Evolutionary conservation across 352 stramenopile species (phyloP).

Genomic region (Phytophthora pistaciae): DNA sequence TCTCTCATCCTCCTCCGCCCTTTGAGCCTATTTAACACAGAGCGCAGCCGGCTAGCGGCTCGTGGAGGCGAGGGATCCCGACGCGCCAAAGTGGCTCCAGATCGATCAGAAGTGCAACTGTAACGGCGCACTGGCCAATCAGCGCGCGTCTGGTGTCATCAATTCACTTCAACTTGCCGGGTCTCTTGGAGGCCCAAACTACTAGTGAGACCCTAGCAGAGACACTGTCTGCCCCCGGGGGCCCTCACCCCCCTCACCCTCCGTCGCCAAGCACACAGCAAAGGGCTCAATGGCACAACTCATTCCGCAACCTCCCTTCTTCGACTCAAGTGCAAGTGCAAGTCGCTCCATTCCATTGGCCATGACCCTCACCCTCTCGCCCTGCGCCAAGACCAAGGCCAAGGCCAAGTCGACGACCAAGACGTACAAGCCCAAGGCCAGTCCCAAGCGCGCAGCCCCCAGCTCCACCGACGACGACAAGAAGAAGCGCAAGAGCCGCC

Average conservation of each 20-base stretch:
- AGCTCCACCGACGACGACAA: slow-evolving; percentile 1
- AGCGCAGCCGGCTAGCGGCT: background rate
- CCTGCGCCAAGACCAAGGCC: background rate
- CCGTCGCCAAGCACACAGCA: too few relatives aligned
- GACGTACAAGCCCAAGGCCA: background rate
- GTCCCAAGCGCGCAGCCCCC: slow-evolving; percentile 15
- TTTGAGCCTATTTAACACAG: slow-evolving; percentile 28
- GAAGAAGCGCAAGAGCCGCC: slow-evolving; percentile 54
- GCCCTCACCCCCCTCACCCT: too few relatives aligned
- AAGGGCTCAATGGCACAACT: slow-evolving; percentile 1
- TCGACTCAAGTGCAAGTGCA: slow-evolving; percentile 11
- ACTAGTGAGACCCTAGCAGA: slow-evolving; percentile 37
- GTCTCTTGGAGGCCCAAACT: slow-evolving; percentile 29
- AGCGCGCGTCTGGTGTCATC: slow-evolving; percentile 43
- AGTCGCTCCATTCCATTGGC: background rate
- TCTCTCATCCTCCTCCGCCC: background rate
- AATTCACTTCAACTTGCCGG: slow-evolving; percentile 38
- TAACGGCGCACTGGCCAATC: background rate
- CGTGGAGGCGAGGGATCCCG: slow-evolving; percentile 4
- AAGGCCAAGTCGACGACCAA: background rate
- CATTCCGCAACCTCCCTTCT: slow-evolving; percentile 51
- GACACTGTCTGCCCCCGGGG: background rate
- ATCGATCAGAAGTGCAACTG: slow-evolving; percentile 13
- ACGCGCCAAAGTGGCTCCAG: background rate
- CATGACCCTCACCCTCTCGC: slow-evolving; percentile 9